These are phyloP conservation scores for Penicillium sp. DNA, from an alignment of 2,329 filamentous ascomycete genomes.

Conservation along the genomic window DNA sequence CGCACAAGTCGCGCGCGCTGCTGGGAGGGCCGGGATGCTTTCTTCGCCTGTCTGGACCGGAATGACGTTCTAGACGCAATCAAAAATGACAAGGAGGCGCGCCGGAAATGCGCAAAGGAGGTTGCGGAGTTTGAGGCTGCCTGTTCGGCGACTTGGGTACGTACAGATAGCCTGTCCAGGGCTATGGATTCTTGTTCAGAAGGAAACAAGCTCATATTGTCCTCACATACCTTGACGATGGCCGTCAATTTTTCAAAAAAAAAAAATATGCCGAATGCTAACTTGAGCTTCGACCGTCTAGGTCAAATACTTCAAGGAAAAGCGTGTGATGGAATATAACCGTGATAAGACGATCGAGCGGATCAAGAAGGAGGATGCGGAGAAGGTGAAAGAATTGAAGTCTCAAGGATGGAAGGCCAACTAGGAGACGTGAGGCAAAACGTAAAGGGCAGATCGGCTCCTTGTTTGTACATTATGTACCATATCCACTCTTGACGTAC, in stretches of 20 bases:
- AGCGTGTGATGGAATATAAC: conserved; percentile 87
- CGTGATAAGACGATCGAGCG: conserved; percentile 77
- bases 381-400: conserved; percentile 55
- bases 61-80: conserved; percentile 78
- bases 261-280: background rate
- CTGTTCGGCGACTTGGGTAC: conserved; percentile 88
- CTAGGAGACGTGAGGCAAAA: conserved; percentile 4
- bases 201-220: background rate
- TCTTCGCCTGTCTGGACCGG: conserved; percentile 84
- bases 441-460: conserved; percentile 7
- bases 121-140: conserved; percentile 73
- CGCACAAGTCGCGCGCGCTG: conserved; percentile 78
- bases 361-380: conserved; percentile 72
- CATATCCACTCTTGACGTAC: conserved; percentile 26
- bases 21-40: conserved; percentile 86
- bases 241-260: too few species aligned
- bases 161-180: conserved; percentile 35
- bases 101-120: conserved; percentile 61
- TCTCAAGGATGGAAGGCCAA: conserved; percentile 43
- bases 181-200: background rate
- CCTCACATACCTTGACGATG: too few species aligned
- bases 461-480: conserved; percentile 30
- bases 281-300: conserved; percentile 38
- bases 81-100: conserved; percentile 57
- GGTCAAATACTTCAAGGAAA: conserved; percentile 98